Percentiles rank a stretch among this genome's conserved stretches.
Conservation (phyloP, 2,329 filamentous ascomycete genomes). For the Aspergillus jensenii region DNA sequence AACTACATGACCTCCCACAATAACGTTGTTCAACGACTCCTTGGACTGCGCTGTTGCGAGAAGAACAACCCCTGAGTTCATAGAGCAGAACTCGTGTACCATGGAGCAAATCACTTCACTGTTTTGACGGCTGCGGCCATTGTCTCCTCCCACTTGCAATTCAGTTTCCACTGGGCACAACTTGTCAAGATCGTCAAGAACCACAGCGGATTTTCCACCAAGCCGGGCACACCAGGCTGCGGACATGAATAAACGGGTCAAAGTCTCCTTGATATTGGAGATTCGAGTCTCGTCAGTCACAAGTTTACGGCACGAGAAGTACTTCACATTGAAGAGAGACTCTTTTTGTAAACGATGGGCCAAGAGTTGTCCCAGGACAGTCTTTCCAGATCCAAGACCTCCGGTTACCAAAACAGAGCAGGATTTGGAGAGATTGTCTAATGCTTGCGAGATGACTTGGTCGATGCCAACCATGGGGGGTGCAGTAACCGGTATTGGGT, state of each 20-base stretch:
- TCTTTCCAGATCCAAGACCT: conserved; percentile 87
- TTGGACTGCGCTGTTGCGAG: conserved; percentile 91
- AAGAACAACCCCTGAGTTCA: conserved; percentile 77
- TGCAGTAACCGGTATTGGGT: conserved; percentile 54
- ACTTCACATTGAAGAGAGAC: conserved; percentile 76
- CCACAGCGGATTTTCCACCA: conserved; percentile 78
- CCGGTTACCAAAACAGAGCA: conserved; percentile 90
- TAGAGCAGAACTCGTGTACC: conserved; percentile 78
- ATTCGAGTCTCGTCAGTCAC: conserved; percentile 89
- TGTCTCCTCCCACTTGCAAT: conserved; percentile 88
- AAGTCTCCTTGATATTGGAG: conserved; percentile 84
- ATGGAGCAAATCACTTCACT: conserved; percentile 85
- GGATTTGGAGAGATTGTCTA: conserved; percentile 74
- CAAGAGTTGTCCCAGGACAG: conserved; percentile 72
- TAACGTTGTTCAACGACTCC: conserved; percentile 84
- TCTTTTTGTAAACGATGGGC: conserved; percentile 71
- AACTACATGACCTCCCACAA: conserved; percentile 88
- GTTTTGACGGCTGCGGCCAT: conserved; percentile 85
- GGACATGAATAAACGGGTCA: conserved; percentile 79
- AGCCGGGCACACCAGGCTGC: conserved; percentile 89
- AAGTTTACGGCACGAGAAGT: conserved; percentile 82
- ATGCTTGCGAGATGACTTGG: conserved; percentile 67
- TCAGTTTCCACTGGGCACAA: conserved; percentile 93
- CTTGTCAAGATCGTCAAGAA: conserved; percentile 90
- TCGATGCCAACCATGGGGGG: conserved; percentile 83